Evolutionary conservation across 495 filamentous ascomycete species (phyloP).

Genomic region (Apodospora peruviana): DNA sequence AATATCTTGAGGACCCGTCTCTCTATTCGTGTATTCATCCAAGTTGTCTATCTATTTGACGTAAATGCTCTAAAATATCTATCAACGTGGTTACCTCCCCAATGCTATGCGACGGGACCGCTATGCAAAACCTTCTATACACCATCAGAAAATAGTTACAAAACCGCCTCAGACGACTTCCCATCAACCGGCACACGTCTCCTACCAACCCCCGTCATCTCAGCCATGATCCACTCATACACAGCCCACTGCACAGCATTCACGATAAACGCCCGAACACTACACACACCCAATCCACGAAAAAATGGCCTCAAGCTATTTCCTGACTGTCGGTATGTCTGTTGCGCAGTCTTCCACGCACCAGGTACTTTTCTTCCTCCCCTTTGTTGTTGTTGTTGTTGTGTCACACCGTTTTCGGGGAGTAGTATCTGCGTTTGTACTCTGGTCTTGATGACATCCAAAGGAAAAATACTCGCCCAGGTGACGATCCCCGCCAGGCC

Average conservation of each 20-base stretch:
- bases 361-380: conserved; percentile 31
- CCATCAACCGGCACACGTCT: no score
- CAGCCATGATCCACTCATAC: conserved; percentile 76
- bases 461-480: conserved; percentile 80
- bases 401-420: neutral
- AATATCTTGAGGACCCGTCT: no score
- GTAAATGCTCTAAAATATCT: no score
- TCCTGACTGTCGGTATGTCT: conserved; percentile 62
- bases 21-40: no score
- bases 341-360: conserved; percentile 55
- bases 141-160: neutral
- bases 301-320: conserved; percentile 67
- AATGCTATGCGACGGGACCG: neutral
- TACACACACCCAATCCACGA: conserved; percentile 71
- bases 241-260: conserved; percentile 79
- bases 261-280: conserved; percentile 76
- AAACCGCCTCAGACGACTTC: neutral
- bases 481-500: conserved; percentile 79
- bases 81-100: neutral
- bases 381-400: no score
- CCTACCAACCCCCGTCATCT: conserved; percentile 33
- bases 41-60: no score
- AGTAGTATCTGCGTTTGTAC: conserved; percentile 59
- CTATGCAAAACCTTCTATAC: neutral
- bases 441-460: conserved; percentile 86